Base-by-base conservation (phyloP, 768 basidiomycete genomes). In the Termitomyces heimii region DNA sequence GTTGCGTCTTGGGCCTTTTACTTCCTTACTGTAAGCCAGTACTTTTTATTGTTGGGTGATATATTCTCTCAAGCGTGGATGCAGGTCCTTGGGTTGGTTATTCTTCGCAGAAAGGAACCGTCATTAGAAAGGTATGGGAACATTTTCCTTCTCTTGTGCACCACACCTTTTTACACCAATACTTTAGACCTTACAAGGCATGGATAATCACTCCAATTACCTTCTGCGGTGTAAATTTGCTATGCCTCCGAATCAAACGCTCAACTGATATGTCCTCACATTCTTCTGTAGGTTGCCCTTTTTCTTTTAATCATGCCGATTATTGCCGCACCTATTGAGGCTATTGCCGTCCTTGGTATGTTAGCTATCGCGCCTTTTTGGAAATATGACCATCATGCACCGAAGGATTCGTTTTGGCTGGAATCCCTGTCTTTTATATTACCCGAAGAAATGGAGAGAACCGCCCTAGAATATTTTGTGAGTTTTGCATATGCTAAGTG, bases 241-340 rank as follows among this genome's bases (percentile, higher is more conserved):
- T 46, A 34, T 31, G 58, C 9, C 32, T 29, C 0, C n/a, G 3
- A 40, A 20, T n/a, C 4, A 12, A 12, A 47, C 9, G 52, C 20
- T 59, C 47, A 16, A 45, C 49, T 22, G n/a, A 1, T 6, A n/a
- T 39, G 14, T 60, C 40, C 54, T 46, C 58, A 62, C n/a, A 32
- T 43, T 42, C 34, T 34, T 53, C 50, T 52, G 12, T 57, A 92
- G 89, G 88, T 94, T 12, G 92, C 94, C 3, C 74, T 94, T 51
- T 95, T 95, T 73, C 77, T 98, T 53, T 75, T 99, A 10, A 89
- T 87, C 65, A 96, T 99, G 92, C 94, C 95, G 2, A 78, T 96
- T 51, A 87, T 95, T 56, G 96, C 96, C 3, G 94, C 95, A 22
- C 96, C 96, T 7, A 73, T 86, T 14, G 89, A 96, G 68, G 94